A percentile compares a stretch with the other conserved stretches of the same genome.
These are phyloP conservation scores for Brassica carinata DNA, from an alignment of 345 rosid species.

Conservation along the genomic window DNA sequence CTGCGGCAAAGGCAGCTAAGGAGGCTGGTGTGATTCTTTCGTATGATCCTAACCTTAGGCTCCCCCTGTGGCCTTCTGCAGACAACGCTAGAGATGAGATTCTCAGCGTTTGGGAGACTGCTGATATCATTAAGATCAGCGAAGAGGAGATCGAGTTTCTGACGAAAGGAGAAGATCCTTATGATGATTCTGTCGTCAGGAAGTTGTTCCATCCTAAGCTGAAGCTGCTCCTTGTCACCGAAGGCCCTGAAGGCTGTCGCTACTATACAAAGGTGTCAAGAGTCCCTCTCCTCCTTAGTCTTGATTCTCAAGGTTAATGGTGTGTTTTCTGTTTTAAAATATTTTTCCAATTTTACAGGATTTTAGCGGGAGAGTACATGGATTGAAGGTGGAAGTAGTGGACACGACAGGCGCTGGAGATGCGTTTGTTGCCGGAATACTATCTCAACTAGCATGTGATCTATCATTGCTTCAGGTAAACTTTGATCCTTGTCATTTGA, in stretches of 20 bases:
- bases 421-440: constrained; percentile 90
- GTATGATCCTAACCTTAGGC: constrained; percentile 93
- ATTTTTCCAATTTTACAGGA: constrained; percentile 48
- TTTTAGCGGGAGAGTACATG: constrained; percentile 76
- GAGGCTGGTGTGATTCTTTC: constrained; percentile 88
- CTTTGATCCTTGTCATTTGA: background rate
- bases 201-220: constrained; percentile 77
- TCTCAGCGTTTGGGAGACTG: constrained; percentile 80
- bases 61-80: constrained; percentile 88
- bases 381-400: constrained; percentile 75
- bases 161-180: constrained; percentile 91
- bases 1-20: constrained; percentile 92
- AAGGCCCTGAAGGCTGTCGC: constrained; percentile 85
- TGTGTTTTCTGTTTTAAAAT: background rate
- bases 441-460: constrained; percentile 65
- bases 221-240: constrained; percentile 88
- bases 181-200: constrained; percentile 74
- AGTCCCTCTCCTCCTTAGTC: background rate
- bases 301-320: background rate
- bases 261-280: constrained; percentile 82
- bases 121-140: constrained; percentile 86
- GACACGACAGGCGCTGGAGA: constrained; percentile 99
- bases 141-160: constrained; percentile 91
- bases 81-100: constrained; percentile 87
- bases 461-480: constrained; percentile 83